Evolutionary conservation across 2,329 filamentous ascomycete species (phyloP), one percentile per base, ranked within the genome.

Genomic region (Diaporthe nobilis): DNA sequence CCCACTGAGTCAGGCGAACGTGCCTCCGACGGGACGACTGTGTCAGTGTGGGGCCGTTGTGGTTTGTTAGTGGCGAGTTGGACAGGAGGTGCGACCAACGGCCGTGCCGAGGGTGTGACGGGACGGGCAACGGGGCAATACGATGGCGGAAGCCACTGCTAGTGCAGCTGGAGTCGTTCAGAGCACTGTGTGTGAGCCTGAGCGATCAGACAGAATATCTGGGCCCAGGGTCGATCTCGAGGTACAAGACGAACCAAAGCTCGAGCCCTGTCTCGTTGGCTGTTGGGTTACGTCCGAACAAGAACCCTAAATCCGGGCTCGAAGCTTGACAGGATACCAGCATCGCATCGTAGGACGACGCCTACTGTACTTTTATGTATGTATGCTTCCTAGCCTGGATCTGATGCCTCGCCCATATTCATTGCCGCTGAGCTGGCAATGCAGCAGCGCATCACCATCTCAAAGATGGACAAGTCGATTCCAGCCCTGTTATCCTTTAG

Each of bases 291-390:
- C 47, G 65, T 70, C 65, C 65, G 65, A 70, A 25, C 47, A 53
- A 53, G 34, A 68, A 31, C 49, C 65, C 65, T 42, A 70, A 70
- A 25, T 70, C 65, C 65, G 49, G 65, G 65, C 31, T n/a, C 20
- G 65, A 39, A 20, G 65, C 44, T 70, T 55, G 65, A 70, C 42
- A 70, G 65, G 65, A 70, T 55, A 70, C 65, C 65, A 5, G 44
- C 65, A 53, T 55, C 10, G 63, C 63, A 53, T 55, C 10, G 65
- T 53, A 68, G 63, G 31, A 53, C 47, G 20, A 68, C 13, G 42
- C 60, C 39, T 44, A 49, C 8, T 20, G 15, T 49, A 49, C 22
- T 15, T 44, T 6, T 17, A 17, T 15, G 15, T 44, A 63, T 63
- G 60, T 28, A 63, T 63, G 60, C 60, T 37, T 44, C 60, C 60